Percentiles rank a stretch among this genome's conserved stretches.
phyloP scores from a whole-genome alignment of 202 grass and related monocot genomes.

The Carex arenaria region DNA sequence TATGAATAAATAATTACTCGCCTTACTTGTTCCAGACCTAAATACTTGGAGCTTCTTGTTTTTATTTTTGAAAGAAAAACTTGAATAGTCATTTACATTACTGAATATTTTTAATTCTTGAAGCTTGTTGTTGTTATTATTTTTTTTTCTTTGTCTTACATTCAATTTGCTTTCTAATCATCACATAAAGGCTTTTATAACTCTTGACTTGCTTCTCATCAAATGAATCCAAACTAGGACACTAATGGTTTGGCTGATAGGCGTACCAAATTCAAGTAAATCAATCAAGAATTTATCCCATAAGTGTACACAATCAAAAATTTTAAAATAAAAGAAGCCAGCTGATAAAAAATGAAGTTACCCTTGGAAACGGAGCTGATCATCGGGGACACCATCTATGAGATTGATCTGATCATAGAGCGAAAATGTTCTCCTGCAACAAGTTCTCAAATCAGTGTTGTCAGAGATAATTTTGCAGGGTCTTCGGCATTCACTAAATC shows the following conservation, averaged over 20 bases:
- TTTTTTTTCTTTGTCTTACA: neutral
- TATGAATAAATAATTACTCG: neutral
- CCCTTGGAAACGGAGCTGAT: slow-evolving; percentile 83
- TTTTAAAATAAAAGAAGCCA: slow-evolving; percentile 2
- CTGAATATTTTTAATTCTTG: neutral
- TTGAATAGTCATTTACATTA: too few relatives aligned
- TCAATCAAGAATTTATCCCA: neutral
- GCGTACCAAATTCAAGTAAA: neutral
- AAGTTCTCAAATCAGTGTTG: neutral
- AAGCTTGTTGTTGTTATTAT: neutral
- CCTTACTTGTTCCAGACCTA: neutral
- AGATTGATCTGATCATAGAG: slow-evolving; percentile 99
- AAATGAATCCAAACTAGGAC: neutral
- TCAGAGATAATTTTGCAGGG: neutral
- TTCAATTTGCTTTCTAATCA: neutral
- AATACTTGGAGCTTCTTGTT: neutral
- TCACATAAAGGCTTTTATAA: neutral
- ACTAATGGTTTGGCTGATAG: neutral
- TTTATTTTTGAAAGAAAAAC: too few relatives aligned
- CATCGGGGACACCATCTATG: slow-evolving; percentile 82
- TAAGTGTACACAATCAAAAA: neutral
- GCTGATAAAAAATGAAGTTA: slow-evolving; percentile 13
- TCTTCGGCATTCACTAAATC: neutral
- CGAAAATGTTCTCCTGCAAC: slow-evolving; percentile 76
- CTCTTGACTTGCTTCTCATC: neutral